Evolutionary conservation across 345 rosid genomes (phyloP).

Genomic region (Brassica cretica): DNA sequence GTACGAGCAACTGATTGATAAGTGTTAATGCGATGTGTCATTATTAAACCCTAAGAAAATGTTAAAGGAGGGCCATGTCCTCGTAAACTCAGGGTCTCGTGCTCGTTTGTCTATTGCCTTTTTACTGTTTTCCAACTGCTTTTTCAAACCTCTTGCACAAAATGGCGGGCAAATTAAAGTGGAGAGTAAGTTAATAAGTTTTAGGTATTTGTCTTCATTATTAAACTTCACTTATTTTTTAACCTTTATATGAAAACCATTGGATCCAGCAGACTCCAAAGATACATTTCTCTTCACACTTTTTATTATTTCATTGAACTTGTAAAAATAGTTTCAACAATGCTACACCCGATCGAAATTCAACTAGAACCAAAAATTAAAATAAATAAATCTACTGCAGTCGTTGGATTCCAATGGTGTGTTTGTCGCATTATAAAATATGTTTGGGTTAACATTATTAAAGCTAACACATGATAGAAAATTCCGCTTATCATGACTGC

Average conservation of each 20-base stretch:
- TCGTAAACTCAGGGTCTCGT: constrained; percentile 28
- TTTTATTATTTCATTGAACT: background rate
- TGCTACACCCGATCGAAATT: background rate
- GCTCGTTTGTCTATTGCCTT: constrained; percentile 22
- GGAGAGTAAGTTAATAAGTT: constrained; percentile 21
- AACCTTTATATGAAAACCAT: background rate
- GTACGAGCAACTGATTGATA: constrained; percentile 3
- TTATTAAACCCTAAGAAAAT: constrained; percentile 30
- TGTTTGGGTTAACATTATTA: constrained; percentile 3
- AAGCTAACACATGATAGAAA: constrained; percentile 16
- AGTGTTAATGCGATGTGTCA: constrained; percentile 29
- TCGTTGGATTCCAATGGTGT: constrained; percentile 36
- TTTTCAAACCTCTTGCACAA: constrained; percentile 27
- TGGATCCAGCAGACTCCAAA: background rate
- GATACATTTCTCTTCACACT: background rate
- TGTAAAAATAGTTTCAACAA: background rate
- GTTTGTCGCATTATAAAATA: constrained; percentile 19
- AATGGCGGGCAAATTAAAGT: constrained; percentile 34
- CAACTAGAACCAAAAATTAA: background rate
- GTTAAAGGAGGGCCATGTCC: constrained; percentile 26
- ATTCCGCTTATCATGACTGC: constrained; percentile 38
- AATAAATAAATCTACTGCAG: background rate
- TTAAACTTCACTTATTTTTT: background rate
- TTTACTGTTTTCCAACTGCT: background rate
- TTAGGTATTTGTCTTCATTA: constrained; percentile 34